These are phyloP conservation scores for Biscogniauxia sp. DNA, from an alignment of 2,329 filamentous ascomycete genomes.

Conservation along the genomic window DNA sequence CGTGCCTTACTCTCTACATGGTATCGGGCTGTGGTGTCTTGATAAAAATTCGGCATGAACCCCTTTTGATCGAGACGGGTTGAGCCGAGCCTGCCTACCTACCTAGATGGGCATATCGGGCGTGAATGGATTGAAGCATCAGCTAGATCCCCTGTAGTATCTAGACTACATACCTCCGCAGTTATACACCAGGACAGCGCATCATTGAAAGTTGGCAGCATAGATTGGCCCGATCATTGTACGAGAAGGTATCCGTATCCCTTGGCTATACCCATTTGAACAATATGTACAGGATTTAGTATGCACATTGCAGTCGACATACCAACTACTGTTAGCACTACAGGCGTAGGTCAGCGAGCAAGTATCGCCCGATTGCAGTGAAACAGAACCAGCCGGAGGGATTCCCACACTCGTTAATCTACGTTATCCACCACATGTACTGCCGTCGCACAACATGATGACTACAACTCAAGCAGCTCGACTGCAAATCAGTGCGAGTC, in stretches of 20 bases:
- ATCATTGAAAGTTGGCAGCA: slow-evolving; percentile 16
- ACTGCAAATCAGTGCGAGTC: slow-evolving; percentile 25
- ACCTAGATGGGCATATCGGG: slow-evolving; percentile 16
- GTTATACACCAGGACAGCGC: slow-evolving; percentile 23
- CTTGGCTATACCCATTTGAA: slow-evolving; percentile 25
- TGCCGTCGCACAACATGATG: slow-evolving; percentile 27
- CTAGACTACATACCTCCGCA: slow-evolving; percentile 22
- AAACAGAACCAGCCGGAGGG: slow-evolving; percentile 26
- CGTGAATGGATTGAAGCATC: slow-evolving; percentile 14
- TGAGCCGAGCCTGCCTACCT: slow-evolving; percentile 17
- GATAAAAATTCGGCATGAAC: slow-evolving; percentile 19
- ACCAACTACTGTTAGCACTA: slow-evolving; percentile 24
- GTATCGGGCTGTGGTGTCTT: slow-evolving; percentile 13
- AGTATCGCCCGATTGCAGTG: slow-evolving; percentile 31
- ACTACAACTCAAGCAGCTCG: slow-evolving; percentile 24
- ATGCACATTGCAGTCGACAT: slow-evolving; percentile 27
- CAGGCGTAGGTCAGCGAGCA: slow-evolving; percentile 22
- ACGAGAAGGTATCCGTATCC: slow-evolving; percentile 18
- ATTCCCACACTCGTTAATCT: slow-evolving; percentile 30
- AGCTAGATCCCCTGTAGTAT: slow-evolving; percentile 18
- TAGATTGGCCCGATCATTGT: slow-evolving; percentile 21
- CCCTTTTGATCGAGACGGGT: slow-evolving; percentile 14
- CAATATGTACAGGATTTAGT: slow-evolving; percentile 21
- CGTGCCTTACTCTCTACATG: slow-evolving; percentile 16
- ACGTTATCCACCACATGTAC: slow-evolving; percentile 24